Evolutionary conservation across 1,284 basidiomycete genomes (phyloP), one percentile per base, ranked within the genome.

Genomic region (Papiliotrema flavescens): DNA sequence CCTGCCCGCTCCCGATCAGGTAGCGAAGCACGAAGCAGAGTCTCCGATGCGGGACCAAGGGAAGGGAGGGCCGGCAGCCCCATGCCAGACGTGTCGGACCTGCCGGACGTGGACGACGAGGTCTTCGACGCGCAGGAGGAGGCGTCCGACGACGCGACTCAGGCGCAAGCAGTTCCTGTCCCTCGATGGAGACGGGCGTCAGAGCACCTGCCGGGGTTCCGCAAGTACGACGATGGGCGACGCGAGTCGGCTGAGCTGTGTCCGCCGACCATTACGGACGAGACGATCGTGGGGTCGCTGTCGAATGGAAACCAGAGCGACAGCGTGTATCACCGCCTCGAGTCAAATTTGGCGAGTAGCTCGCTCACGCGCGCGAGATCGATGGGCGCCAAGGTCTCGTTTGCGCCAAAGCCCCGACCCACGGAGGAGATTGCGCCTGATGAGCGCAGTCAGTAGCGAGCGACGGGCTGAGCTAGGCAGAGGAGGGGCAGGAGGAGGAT

Each of bases 1-100:
- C 71, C 71, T 2, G 17, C 50, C n/a, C 49, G 60, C 13, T 60
- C 63, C 2, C 47, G 60, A 9, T 62, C 61, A 6, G 40, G 50
- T 8, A 62, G 56, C 39, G 53, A 49, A 20, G 40, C 53, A 3
- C 41, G 37, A 26, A 24, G 34, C 47, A 49, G 47, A 49, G 39
- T 62, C 22, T 62, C 62, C 0, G 61, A 68, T 41, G 70, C 71
- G 2, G 71, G 71, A 3, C 71, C 70, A 0, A 56, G 71, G 2
- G 52, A 64, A 4, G 67, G 67, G 1, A 56, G 71, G 9, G 69
- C 66, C 2, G 71, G 71, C 7, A 66, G 63, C 37, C 71, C 71
- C 6, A 65, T 67, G 52, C 71, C 71, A 78, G 7, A 76, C 14
- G 46, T 84, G 15, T 85, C 84, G 0, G 84, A 86, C 49, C 28